These are phyloP conservation scores for Cutaneotrichosporon cavernicola DNA, from an alignment of 1,284 basidiomycete genomes.

Conservation along the genomic window DNA sequence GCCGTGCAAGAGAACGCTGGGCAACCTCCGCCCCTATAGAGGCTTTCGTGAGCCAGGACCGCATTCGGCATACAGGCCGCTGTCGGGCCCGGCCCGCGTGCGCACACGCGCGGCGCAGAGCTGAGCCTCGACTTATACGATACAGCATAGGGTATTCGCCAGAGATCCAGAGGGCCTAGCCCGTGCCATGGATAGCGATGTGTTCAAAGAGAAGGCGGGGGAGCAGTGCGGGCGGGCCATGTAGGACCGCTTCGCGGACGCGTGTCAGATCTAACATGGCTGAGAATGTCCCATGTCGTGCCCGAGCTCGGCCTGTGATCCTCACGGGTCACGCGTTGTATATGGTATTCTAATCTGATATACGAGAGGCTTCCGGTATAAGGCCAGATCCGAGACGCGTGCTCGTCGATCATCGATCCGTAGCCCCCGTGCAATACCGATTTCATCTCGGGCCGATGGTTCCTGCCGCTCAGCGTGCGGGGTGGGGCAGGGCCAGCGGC, in stretches of 20 bases:
- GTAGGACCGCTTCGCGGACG: not conserved
- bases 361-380: too few relatives aligned
- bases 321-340: too few relatives aligned
- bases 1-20: conserved; percentile 26
- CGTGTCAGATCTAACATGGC: not conserved
- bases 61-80: not conserved
- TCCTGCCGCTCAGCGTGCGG: not conserved
- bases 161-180: not conserved
- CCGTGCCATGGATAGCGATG: not conserved
- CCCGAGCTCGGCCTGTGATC: not conserved
- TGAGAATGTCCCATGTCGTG: not conserved
- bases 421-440: not conserved
- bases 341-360: not conserved
- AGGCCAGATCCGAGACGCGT: not conserved
- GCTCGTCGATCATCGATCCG: not conserved
- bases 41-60: not conserved
- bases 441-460: not conserved
- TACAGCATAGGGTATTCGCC: not conserved
- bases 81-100: not conserved
- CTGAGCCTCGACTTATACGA: not conserved
- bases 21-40: not conserved
- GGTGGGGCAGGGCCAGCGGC: not conserved
- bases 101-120: not conserved
- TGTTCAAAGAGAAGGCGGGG: not conserved
- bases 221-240: not conserved